These are phyloP conservation scores for Ophiostoma novo-ulmi DNA, from an alignment of 2,329 filamentous ascomycete species.

Conservation along the genomic window DNA sequence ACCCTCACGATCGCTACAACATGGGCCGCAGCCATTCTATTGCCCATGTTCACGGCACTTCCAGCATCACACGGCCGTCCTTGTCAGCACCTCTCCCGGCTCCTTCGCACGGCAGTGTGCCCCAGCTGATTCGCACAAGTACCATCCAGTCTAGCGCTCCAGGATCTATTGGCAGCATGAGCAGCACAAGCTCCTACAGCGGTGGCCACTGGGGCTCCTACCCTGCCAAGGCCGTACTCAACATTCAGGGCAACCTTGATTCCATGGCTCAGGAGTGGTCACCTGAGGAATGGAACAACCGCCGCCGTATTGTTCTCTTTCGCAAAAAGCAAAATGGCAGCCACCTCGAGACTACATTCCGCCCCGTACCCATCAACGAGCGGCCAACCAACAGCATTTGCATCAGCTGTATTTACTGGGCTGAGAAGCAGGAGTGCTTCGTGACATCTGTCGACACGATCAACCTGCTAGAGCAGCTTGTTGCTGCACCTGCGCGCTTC, in stretches of 20 bases:
- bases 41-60: conserved; percentile 41
- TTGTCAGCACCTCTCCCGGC: conserved; percentile 48
- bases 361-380: conserved; percentile 71
- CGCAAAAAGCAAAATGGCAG: conserved; percentile 74
- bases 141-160: conserved; percentile 40
- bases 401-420: conserved; percentile 97
- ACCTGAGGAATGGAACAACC: conserved; percentile 70
- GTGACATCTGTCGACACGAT: conserved; percentile 98
- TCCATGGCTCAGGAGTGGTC: conserved; percentile 81
- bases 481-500: conserved; percentile 70
- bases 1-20: conserved; percentile 26
- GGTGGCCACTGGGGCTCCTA: conserved; percentile 80
- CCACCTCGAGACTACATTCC: conserved; percentile 75
- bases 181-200: conserved; percentile 38
- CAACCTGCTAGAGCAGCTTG: conserved; percentile 83
- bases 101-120: conserved; percentile 37
- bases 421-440: conserved; percentile 82
- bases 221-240: conserved; percentile 75
- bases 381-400: conserved; percentile 80
- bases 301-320: conserved; percentile 84
- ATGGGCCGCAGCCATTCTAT: conserved; percentile 37
- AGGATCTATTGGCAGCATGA: conserved; percentile 27
- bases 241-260: conserved; percentile 79
- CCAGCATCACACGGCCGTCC: conserved; percentile 42
- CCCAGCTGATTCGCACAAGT: conserved; percentile 53